Evolutionary conservation across 2,329 filamentous ascomycete genomes (phyloP), one percentile per base, ranked within the genome.

Genomic region (Penicillium sp.): DNA sequence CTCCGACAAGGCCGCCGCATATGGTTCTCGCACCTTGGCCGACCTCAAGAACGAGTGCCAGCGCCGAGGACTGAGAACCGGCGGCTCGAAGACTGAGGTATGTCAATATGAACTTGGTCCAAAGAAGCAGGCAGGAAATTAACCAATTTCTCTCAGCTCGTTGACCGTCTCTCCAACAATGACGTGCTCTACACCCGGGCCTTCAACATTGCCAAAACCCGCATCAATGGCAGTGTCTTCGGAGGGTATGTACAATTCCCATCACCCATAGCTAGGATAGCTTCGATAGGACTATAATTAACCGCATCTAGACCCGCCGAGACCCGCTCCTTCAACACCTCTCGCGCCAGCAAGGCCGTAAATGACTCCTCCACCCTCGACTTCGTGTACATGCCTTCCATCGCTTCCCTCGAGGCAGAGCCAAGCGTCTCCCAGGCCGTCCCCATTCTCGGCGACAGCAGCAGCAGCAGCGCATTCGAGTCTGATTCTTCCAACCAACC

Each of bases 311-410:
- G 38, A 49, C 57, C 42, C 12, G 59, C 45, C 20, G 57, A 57
- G 62, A 72, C 70, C 60, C 80, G 83, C 56, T 77, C 81, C 66
- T 85, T 87, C 78, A 86, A 86, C 73, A 85, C 83, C 59, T 83
- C 79, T 60, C 81, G 81, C 59, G 70, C 77, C 59, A 72, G 79
- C 53, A 84, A 85, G 67, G 72, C 81, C 26, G 76, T 81, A 60
- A 77, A 80, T 54, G 83, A 86, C 71, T 74, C 71, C 58, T 84
- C 82, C 42, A 83, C 83, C 43, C 82, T 87, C 59, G 84, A 87
- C 74, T 85, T 86, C 65, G 79, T 79, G 63, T 85, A 80, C 73
- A 75, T 86, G 62, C 84, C 84, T 35, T 74, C 76, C 55, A 74
- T 79, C 62, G 73, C 78, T 26, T 67, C 74, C 51, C 69, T 77